Evolutionary conservation across 257 asterid species (phyloP).

Genomic region (Echium plantagineum): DNA sequence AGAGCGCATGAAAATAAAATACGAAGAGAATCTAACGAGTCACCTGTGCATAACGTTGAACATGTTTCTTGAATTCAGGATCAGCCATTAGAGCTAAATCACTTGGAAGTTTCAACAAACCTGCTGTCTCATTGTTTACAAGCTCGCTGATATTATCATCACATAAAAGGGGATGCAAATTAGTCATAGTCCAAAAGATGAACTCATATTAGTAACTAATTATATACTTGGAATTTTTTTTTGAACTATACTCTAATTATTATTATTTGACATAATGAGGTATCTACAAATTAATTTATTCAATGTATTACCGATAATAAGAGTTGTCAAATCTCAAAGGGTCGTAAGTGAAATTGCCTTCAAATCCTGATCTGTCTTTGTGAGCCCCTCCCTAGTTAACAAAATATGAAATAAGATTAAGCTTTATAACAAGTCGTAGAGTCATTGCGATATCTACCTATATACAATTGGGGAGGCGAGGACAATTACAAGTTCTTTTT

Average conservation of each 20-base stretch:
- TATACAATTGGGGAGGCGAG: too few species aligned
- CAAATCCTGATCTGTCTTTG: conserved; percentile 74
- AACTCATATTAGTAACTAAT: not conserved
- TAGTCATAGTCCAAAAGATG: not conserved
- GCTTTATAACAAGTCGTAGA: not conserved
- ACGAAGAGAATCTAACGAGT: not conserved
- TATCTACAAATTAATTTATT: too few species aligned
- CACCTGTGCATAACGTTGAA: conserved; percentile 57
- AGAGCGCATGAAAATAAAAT: not conserved
- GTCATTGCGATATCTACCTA: too few species aligned
- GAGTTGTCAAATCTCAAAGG: conserved; percentile 82
- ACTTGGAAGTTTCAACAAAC: conserved; percentile 64
- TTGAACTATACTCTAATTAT: too few species aligned
- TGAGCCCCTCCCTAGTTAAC: conserved; percentile 69
- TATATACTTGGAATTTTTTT: too few species aligned
- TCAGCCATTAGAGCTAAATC: conserved; percentile 64
- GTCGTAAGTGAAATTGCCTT: conserved; percentile 78
- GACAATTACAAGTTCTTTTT: too few species aligned
- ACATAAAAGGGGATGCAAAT: not conserved
- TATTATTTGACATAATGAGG: too few species aligned
- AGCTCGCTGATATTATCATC: conserved; percentile 39
- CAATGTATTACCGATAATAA: conserved; percentile 62
- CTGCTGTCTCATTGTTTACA: conserved; percentile 50
- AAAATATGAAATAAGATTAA: too few species aligned
- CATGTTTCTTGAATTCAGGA: conserved; percentile 40